A percentile compares a stretch with the other conserved stretches of the same genome.
Evolutionary conservation across 164 flowering plant species (phyloP).

Genomic region (Vitis riparia): DNA sequence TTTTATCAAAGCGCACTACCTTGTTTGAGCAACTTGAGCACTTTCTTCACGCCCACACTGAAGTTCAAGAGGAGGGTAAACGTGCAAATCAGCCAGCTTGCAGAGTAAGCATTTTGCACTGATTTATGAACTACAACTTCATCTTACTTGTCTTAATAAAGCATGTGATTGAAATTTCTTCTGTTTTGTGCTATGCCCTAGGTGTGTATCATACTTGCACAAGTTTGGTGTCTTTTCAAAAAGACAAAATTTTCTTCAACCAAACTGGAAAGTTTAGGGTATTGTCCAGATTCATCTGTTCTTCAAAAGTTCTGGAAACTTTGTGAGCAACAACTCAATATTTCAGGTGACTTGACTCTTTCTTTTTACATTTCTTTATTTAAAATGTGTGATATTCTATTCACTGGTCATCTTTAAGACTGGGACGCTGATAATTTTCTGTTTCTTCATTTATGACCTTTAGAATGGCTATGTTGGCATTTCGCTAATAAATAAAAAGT

Average conservation of each 20-base stretch:
- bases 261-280: constrained; percentile 70
- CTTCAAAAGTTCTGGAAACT: constrained; percentile 80
- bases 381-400: background rate
- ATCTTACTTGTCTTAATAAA: constrained; percentile 11
- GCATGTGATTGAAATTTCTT: background rate
- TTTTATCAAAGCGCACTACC: constrained; percentile 59
- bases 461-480: no score
- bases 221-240: constrained; percentile 77
- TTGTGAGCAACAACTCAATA: constrained; percentile 68
- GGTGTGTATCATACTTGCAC: constrained; percentile 82
- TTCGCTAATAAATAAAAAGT: no score
- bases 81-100: constrained; percentile 57
- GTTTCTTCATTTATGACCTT: no score
- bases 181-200: constrained; percentile 22
- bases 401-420: no score
- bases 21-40: constrained; percentile 70
- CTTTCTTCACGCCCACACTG: constrained; percentile 39
- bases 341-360: constrained; percentile 53
- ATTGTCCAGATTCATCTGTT: constrained; percentile 51
- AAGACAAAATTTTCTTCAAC: constrained; percentile 62
- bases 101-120: constrained; percentile 54
- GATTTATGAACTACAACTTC: background rate
- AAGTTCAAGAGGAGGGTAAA: constrained; percentile 34
- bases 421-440: no score
- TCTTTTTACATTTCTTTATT: background rate